Conservation (phyloP, 2,329 filamentous ascomycete species). For the Calonectria montana region DNA sequence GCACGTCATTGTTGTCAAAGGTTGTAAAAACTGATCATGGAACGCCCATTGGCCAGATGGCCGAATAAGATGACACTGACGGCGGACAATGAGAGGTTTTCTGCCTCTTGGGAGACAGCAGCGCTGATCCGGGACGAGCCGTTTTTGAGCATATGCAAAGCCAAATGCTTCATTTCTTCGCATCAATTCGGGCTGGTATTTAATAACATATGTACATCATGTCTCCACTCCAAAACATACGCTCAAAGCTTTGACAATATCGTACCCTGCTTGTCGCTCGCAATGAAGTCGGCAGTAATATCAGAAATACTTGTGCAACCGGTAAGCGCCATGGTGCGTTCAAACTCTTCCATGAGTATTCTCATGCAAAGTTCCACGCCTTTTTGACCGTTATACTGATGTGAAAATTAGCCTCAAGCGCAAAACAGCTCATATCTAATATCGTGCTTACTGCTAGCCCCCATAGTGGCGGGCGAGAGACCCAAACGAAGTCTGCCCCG, state of each 20-base stretch:
- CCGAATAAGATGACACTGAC: not conserved
- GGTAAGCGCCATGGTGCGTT: conserved; percentile 14
- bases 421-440: not conserved
- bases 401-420: not conserved
- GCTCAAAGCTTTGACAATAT: not conserved
- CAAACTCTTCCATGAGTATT: conserved; percentile 23
- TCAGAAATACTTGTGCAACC: conserved; percentile 15
- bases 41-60: not conserved
- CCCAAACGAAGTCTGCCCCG: conserved; percentile 24
- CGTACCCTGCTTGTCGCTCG: not conserved
- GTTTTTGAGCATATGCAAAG: not conserved
- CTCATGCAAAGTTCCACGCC: conserved; percentile 17
- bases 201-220: not conserved
- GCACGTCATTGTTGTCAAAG: not conserved
- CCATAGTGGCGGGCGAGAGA: conserved; percentile 18
- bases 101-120: not conserved
- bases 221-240: not conserved
- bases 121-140: not conserved
- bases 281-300: conserved; percentile 3
- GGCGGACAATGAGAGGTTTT: no score
- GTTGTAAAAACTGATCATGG: not conserved
- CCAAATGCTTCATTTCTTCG: not conserved
- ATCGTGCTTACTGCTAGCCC: conserved; percentile 17
- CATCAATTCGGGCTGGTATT: no score
- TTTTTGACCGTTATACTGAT: conserved; percentile 7